phyloP scores from a whole-genome alignment of 2,329 filamentous ascomycete species.

The Samsoniella hepiali region DNA sequence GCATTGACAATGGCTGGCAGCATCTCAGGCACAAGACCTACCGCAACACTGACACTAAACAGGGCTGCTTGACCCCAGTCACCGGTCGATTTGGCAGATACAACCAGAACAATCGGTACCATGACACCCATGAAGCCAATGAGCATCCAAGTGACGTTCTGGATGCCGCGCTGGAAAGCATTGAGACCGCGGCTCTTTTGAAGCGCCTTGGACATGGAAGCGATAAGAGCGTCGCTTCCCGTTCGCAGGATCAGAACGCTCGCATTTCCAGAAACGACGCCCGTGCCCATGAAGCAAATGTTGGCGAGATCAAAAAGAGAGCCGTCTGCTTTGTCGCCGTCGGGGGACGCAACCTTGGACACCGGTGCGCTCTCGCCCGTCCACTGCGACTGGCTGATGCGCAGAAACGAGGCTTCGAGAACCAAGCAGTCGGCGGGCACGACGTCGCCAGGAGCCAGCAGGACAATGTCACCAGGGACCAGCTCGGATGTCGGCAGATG shows the following conservation, averaged over 20 bases:
- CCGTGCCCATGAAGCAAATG: conserved; percentile 30
- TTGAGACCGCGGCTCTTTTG: conserved; percentile 26
- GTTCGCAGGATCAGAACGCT: conserved; percentile 27
- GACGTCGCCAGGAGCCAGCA: conserved; percentile 25
- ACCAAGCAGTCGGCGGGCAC: conserved; percentile 30
- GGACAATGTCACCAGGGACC: conserved; percentile 26
- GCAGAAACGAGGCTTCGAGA: conserved; percentile 28
- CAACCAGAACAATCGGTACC: conserved; percentile 29
- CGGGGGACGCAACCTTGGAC: conserved; percentile 21
- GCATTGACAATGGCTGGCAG: conserved; percentile 30
- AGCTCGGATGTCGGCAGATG: conserved; percentile 22
- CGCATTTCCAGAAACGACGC: conserved; percentile 28
- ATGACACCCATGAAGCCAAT: conserved; percentile 31
- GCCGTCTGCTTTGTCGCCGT: conserved; percentile 22
- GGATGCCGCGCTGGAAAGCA: conserved; percentile 29
- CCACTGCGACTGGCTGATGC: conserved; percentile 30
- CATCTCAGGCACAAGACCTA: conserved; percentile 31
- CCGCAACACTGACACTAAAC: conserved; percentile 31
- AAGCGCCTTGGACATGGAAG: conserved; percentile 28
- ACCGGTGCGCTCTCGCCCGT: conserved; percentile 30
- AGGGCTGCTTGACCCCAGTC: conserved; percentile 28
- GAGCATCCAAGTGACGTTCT: conserved; percentile 30
- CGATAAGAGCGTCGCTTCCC: conserved; percentile 26
- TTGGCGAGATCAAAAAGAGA: conserved; percentile 28
- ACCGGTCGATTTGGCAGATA: conserved; percentile 26